Percentiles rank a stretch among this genome's conserved stretches.
These are phyloP conservation scores for Fonsecaea multimorphosa DNA, from an alignment of 2,329 filamentous ascomycete species.

Conservation along the genomic window DNA sequence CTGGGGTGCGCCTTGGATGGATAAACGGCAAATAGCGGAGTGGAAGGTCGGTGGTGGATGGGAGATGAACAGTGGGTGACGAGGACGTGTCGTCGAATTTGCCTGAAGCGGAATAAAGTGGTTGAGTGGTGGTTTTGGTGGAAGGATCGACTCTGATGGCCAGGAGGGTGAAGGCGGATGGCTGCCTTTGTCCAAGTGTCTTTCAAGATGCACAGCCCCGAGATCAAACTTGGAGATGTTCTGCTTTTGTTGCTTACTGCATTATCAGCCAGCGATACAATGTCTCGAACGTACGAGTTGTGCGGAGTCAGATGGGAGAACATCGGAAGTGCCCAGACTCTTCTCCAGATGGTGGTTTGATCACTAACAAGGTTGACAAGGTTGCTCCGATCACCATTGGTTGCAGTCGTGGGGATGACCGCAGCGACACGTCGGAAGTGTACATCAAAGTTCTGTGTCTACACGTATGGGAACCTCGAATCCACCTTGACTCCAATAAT, in stretches of 20 bases:
- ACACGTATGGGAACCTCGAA: neutral
- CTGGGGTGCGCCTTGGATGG: neutral
- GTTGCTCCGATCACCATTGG: neutral
- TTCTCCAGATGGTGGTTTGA: neutral
- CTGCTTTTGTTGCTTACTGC: neutral
- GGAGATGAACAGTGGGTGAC: neutral
- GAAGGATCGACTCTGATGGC: neutral
- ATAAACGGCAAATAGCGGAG: neutral
- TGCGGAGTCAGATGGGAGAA: neutral
- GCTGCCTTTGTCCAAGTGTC: neutral
- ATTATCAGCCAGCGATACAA: constrained; percentile 2
- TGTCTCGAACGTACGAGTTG: neutral
- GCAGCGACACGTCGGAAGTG: neutral
- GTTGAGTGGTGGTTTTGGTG: neutral
- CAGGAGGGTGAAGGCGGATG: neutral
- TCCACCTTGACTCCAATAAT: neutral
- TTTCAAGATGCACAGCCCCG: neutral
- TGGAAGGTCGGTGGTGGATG: neutral
- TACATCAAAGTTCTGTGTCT: neutral
- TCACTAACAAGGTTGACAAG: neutral
- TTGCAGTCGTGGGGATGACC: neutral
- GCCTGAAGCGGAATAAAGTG: constrained; percentile 7
- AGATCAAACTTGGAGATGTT: neutral
- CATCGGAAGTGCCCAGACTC: neutral
- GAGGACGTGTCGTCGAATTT: neutral